Base-by-base conservation (phyloP, 2,329 filamentous ascomycete species). In the Bertia moriformis region DNA sequence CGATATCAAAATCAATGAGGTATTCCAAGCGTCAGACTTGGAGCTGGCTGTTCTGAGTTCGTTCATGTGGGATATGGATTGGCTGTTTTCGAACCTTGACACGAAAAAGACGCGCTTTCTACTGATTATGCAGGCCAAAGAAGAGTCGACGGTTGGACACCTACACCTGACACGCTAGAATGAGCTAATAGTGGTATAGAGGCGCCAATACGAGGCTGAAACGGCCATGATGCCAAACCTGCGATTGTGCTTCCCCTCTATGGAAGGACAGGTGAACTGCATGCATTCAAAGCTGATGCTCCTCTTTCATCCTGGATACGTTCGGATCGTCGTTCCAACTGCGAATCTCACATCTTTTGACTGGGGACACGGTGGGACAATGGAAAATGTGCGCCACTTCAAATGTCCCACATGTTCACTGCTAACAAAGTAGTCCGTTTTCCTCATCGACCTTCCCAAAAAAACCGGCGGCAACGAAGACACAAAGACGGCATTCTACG, bases 201-300 rank as follows among this genome's bases (percentile, higher is more conserved):
- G n/a, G n/a, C 40, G 73, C 66, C 68, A 69, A 58, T 50, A 60
- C 27, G 56, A 59, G 18, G 71, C 73, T 54, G 58, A 55, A 22
- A 55, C 51, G 19, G 71, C 69, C 42, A 63, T 62, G 10, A 71
- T 71, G 14, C 45, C 49, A n/a, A 61, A 69, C 38, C 32, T 35
- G 10, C 66, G 72, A 15, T 78, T 78, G 40, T 87, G 84, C 53
- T 94, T 96, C 51, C 89, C 89, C 14, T 70, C 71, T 2, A 89
- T 95, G 83, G 65, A 74, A 30, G 72, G 75, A 2, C 32, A 35
- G 32, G 65, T 72, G 4, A 80, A 78, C 18, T 78, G 70, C 49
- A 94, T 96, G 87, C 91, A 96, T 57, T 93, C 86, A 38, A 96
- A 98, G 54, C 65, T 96, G 33, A 88, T 93, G 70, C 60, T 96